Evolutionary conservation across 202 grass and related monocot species (phyloP), one percentile per base, ranked within the genome.

Genomic region (Hordeum pubiflorum): DNA sequence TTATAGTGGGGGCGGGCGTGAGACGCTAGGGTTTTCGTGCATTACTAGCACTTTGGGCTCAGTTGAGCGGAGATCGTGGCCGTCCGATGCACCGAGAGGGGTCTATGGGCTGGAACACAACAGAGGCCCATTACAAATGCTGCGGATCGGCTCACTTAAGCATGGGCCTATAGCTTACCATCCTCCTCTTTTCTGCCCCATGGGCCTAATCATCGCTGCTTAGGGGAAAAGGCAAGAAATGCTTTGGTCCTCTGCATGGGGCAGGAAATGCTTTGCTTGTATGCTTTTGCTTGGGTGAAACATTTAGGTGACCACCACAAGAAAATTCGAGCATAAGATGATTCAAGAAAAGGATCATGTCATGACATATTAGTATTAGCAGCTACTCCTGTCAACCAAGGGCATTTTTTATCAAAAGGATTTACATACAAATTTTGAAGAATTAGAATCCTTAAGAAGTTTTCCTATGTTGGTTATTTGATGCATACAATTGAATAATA

Each of bases 11-110:
- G 58, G 38, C 18, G 59, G 59, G 38, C 57, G 43, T 15, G 18
- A 17, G 29, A 27, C 2, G 52, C 55, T 90, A 93, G 87, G 88
- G 88, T 87, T 85, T 87, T 72, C 8, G 5, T 10, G 62, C 33
- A 33, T 31, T 78, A 46, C 66, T 3, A 10, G 58, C 20, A 21
- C 57, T 66, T 24, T 64, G 41, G 7, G 22, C 64, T 26, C 56
- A 24, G 23, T 34, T 74, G 11, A 9, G 23, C 55, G 56, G 71
- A 64, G 37, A 89, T 81, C 82, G 10, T 15, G 17, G 21, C 87
- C 82, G 78, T 78, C 34, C 43, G 37, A 73, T 77, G 26, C 20
- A 12, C 4, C 0, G 9, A 9, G 4, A 20, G 38, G n/a, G 3
- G 13, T 54, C 10, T n/a, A 6, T 64, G 29, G 58, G 43, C 59